A percentile compares a stretch with the other conserved stretches of the same genome.
Conservation (phyloP, 306 rosid genomes). For the Quercus suber region DNA sequence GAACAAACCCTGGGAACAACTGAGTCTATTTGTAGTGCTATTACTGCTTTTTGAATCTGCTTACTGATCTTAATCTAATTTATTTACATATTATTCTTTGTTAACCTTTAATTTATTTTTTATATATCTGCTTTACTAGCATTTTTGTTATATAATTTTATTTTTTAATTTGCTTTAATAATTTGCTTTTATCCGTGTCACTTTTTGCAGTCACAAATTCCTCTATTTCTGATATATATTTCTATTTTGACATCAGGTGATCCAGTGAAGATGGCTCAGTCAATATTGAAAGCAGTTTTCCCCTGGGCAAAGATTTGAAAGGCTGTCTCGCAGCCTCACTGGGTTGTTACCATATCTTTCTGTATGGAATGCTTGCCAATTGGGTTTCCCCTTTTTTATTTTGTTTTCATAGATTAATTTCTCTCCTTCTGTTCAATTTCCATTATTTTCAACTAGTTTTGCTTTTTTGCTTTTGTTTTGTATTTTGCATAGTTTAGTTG, state of each 20-base stretch:
- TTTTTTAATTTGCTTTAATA: background rate
- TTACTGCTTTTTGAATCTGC: background rate
- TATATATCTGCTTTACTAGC: no score
- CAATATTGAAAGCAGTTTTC: conserved; percentile 48
- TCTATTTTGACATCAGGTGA: conserved; percentile 59
- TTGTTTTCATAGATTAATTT: background rate
- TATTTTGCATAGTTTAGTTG: background rate
- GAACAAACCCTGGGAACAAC: no score
- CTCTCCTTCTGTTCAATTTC: background rate
- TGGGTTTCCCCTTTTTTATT: background rate
- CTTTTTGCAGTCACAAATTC: background rate
- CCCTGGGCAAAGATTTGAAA: conserved; percentile 52
- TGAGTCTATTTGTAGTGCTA: no score
- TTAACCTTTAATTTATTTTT: no score
- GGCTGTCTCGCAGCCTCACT: conserved; percentile 55
- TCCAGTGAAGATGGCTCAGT: conserved; percentile 86
- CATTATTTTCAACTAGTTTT: background rate
- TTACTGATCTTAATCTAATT: background rate
- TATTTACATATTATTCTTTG: no score
- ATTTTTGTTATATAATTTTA: background rate
- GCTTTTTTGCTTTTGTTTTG: background rate
- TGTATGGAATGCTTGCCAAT: conserved; percentile 49
- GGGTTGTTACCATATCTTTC: conserved; percentile 72
- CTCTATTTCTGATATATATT: background rate
- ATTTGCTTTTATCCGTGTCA: background rate